Conservation (phyloP, 2,329 filamentous ascomycete genomes). For the Esteya vermicola region DNA sequence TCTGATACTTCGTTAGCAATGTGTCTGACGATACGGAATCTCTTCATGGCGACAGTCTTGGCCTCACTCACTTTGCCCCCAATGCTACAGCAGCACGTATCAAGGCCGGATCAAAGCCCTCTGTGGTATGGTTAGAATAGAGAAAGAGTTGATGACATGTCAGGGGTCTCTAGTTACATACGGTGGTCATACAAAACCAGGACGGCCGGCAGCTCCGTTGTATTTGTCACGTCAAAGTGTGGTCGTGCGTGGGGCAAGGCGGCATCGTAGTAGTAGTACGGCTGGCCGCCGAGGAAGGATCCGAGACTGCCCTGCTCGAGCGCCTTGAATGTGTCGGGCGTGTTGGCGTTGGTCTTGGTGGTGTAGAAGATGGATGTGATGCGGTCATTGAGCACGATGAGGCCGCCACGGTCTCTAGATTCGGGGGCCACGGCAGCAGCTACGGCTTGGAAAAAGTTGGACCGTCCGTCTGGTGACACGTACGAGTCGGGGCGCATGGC, state of each 20-base stretch:
- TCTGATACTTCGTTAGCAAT: slow-evolving; percentile 5
- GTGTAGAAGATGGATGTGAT: slow-evolving; percentile 44
- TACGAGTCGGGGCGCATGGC: slow-evolving; percentile 41
- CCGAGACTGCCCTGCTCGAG: slow-evolving; percentile 43
- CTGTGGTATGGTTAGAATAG: slow-evolving; percentile 5
- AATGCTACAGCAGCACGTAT: slow-evolving; percentile 30
- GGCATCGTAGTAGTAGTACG: slow-evolving; percentile 44
- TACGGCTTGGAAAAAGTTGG: slow-evolving; percentile 38
- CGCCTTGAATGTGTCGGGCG: slow-evolving; percentile 46
- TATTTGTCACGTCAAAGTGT: slow-evolving; percentile 23
- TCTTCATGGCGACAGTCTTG: background rate
- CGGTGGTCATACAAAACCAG: slow-evolving; percentile 40
- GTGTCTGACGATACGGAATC: background rate
- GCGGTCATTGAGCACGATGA: slow-evolving; percentile 48
- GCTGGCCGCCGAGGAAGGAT: slow-evolving; percentile 40
- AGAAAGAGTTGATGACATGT: no score
- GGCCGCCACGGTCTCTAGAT: slow-evolving; percentile 33
- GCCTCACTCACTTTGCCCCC: slow-evolving; percentile 30
- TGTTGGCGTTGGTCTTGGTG: slow-evolving; percentile 48
- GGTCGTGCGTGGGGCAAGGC: slow-evolving; percentile 30
- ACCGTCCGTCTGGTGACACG: slow-evolving; percentile 36
- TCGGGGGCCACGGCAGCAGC: slow-evolving; percentile 28
- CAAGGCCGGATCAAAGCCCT: slow-evolving; percentile 32
- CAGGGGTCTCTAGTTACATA: no score
- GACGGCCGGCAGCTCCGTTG: slow-evolving; percentile 32